Conservation (phyloP, 75 land plant species). For the Cryptomeria japonica region DNA sequence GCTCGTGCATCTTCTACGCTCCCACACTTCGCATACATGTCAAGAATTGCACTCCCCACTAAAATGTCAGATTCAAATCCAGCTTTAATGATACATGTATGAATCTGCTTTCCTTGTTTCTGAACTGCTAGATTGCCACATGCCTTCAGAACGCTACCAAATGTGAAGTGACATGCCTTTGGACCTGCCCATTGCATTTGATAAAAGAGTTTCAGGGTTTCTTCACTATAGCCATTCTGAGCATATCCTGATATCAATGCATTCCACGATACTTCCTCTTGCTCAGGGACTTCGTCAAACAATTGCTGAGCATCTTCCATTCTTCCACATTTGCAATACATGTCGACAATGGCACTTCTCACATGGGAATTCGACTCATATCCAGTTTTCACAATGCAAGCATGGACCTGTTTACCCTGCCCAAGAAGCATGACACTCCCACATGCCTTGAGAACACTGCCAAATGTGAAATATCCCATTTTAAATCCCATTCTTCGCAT, state of each 20-base stretch:
- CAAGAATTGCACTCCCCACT: conserved; percentile 40
- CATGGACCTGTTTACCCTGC: conserved; percentile 28
- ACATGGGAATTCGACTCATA: conserved; percentile 20
- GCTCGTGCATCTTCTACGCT: conserved; percentile 25
- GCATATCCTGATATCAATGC: conserved; percentile 49
- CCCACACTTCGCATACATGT: conserved; percentile 58
- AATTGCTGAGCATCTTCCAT: conserved; percentile 24
- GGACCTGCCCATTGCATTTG: conserved; percentile 21
- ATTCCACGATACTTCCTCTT: conserved; percentile 34
- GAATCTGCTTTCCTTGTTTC: conserved; percentile 34
- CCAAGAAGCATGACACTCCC: neutral
- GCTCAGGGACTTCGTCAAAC: conserved; percentile 18
- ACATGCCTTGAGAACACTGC: conserved; percentile 38
- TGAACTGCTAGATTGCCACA: conserved; percentile 22
- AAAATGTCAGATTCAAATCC: conserved; percentile 29
- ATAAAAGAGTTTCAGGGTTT: conserved; percentile 26
- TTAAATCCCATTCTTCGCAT: conserved; percentile 18
- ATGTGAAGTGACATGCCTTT: conserved; percentile 24
- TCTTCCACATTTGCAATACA: conserved; percentile 39
- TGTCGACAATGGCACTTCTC: conserved; percentile 33
- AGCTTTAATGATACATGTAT: conserved; percentile 19
- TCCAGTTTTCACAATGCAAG: conserved; percentile 22
- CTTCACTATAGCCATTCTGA: conserved; percentile 44
- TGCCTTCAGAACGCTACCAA: conserved; percentile 32
- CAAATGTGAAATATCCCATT: conserved; percentile 23